Evolutionary conservation across 2,329 filamentous ascomycete genomes (phyloP).

Genomic region (Cryoendolithus antarcticus): DNA sequence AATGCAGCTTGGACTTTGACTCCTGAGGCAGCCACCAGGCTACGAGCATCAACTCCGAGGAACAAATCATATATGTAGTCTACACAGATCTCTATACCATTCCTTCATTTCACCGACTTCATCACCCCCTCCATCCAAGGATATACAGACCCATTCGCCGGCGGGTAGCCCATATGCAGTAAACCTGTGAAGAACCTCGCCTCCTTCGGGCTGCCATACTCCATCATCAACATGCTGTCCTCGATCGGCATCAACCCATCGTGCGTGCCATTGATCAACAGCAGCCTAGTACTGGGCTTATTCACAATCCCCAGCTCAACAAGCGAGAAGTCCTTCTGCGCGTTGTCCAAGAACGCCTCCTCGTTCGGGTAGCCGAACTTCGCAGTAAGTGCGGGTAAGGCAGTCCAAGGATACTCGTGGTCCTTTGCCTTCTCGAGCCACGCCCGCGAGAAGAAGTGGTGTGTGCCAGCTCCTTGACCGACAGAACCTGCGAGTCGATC

Average conservation of each 20-base stretch:
- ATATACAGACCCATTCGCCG: conserved; percentile 45
- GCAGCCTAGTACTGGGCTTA: conserved; percentile 41
- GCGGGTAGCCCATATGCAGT: conserved; percentile 57
- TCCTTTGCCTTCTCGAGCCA: conserved; percentile 52
- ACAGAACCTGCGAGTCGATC: conserved; percentile 41
- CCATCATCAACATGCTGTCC: conserved; percentile 52
- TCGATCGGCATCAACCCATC: conserved; percentile 59
- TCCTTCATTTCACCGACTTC: conserved; percentile 8
- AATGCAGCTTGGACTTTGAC: too few relatives aligned
- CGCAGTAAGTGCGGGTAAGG: conserved; percentile 35
- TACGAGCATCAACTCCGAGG: too few relatives aligned
- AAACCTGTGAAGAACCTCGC: conserved; percentile 49
- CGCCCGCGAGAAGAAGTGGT: conserved; percentile 47
- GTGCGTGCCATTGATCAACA: conserved; percentile 49
- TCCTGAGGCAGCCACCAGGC: too few relatives aligned
- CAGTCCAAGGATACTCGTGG: conserved; percentile 43
- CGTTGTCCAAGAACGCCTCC: conserved; percentile 43
- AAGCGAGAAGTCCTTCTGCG: conserved; percentile 50
- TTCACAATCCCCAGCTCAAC: conserved; percentile 47
- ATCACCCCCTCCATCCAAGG: conserved; percentile 51
- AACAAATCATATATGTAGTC: too few relatives aligned
- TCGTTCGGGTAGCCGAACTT: conserved; percentile 50
- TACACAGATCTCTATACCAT: too few relatives aligned
- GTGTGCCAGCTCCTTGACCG: conserved; percentile 51
- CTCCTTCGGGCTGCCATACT: conserved; percentile 54